Percentiles rank a stretch among this genome's conserved stretches.
Evolutionary conservation across 2,329 filamentous ascomycete genomes (phyloP).

Genomic region (Ophiostoma sp.): DNA sequence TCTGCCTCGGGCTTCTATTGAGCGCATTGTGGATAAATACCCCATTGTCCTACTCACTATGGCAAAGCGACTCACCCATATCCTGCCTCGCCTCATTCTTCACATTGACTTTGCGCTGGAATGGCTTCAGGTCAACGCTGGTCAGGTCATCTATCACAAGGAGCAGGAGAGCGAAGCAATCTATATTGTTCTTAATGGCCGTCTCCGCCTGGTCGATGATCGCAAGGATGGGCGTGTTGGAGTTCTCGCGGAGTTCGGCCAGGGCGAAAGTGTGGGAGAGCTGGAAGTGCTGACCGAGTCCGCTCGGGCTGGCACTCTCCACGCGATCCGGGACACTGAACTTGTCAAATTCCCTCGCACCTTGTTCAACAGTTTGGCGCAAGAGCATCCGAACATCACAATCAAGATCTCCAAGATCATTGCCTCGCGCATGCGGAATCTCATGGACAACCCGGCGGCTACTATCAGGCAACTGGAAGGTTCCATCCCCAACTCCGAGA

Average conservation of each 20-base stretch:
- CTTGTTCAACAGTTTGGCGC: conserved; percentile 92
- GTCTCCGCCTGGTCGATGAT: conserved; percentile 78
- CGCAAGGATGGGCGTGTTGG: conserved; percentile 74
- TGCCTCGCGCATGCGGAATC: conserved; percentile 82
- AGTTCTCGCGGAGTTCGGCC: conserved; percentile 86
- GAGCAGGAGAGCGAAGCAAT: conserved; percentile 96
- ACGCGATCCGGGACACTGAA: conserved; percentile 95
- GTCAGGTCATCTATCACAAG: conserved; percentile 90
- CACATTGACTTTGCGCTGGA: conserved; percentile 98
- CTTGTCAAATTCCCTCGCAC: conserved; percentile 93
- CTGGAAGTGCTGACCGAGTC: conserved; percentile 96
- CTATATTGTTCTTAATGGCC: conserved; percentile 93
- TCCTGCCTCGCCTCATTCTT: conserved; percentile 81
- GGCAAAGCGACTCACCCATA: conserved; percentile 86
- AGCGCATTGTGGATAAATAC: conserved; percentile 87
- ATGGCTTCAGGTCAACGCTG: conserved; percentile 94
- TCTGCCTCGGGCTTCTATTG: conserved; percentile 74
- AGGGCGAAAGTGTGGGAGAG: conserved; percentile 96
- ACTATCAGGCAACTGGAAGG: conserved; percentile 57
- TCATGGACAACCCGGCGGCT: conserved; percentile 74
- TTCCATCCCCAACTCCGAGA: conserved; percentile 53
- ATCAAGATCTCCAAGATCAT: conserved; percentile 99
- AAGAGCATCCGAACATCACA: conserved; percentile 95
- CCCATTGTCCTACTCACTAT: conserved; percentile 90
- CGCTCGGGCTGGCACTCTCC: conserved; percentile 78